Evolutionary conservation across 1,284 basidiomycete genomes (phyloP).

Genomic region (Papiliotrema nemorosa): DNA sequence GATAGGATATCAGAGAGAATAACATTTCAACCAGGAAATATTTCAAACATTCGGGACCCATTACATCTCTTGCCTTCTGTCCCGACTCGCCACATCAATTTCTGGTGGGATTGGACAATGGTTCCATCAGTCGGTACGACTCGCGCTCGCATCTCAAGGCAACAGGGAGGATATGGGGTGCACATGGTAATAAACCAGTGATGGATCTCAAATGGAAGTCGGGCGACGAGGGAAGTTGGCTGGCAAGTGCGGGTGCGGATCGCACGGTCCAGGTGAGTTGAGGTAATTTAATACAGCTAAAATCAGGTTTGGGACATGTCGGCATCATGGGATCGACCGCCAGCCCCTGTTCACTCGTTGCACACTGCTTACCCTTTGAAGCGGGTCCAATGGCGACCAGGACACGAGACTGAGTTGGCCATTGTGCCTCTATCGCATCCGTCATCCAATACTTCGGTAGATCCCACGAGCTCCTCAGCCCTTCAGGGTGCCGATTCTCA

Average conservation of each 20-base stretch:
- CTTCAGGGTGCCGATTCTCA: neutral
- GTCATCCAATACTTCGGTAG: slow-evolving; percentile 10
- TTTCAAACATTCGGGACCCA: slow-evolving; percentile 67
- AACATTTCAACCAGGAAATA: slow-evolving; percentile 62
- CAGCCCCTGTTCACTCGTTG: slow-evolving; percentile 64
- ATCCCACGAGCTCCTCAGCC: slow-evolving; percentile 6
- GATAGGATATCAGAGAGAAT: slow-evolving; percentile 69
- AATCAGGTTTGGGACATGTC: slow-evolving; percentile 74
- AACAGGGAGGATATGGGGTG: slow-evolving; percentile 69
- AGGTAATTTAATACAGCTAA: neutral
- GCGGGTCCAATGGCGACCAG: slow-evolving; percentile 72
- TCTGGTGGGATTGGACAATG: slow-evolving; percentile 74
- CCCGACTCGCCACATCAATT: slow-evolving; percentile 66
- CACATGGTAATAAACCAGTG: slow-evolving; percentile 68
- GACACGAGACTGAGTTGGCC: slow-evolving; percentile 71
- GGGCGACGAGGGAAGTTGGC: slow-evolving; percentile 61
- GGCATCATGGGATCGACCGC: slow-evolving; percentile 50
- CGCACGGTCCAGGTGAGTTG: slow-evolving; percentile 67
- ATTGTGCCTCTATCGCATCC: slow-evolving; percentile 40
- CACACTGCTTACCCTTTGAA: slow-evolving; percentile 72
- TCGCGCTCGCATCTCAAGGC: slow-evolving; percentile 61
- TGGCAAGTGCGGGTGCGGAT: slow-evolving; percentile 77
- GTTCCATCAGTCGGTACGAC: slow-evolving; percentile 66
- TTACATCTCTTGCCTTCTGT: slow-evolving; percentile 70
- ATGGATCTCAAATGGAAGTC: slow-evolving; percentile 71